A percentile compares a stretch with the other conserved stretches of the same genome.
phyloP scores from a whole-genome alignment of 2,329 filamentous ascomycete genomes.

The Ceratocystis eucalypticola region DNA sequence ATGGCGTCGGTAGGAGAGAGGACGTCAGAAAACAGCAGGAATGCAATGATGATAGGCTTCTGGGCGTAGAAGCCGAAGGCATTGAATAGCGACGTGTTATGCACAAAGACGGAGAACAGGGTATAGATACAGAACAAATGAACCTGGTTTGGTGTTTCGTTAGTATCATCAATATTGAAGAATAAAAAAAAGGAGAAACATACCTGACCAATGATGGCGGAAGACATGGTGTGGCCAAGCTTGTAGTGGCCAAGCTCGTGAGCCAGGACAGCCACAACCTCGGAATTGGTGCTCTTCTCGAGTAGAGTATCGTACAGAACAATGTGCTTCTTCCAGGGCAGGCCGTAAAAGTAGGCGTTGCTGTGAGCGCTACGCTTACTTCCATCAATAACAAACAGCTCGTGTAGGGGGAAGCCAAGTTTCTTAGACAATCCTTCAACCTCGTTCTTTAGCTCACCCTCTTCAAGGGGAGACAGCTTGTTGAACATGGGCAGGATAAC shows the following conservation, averaged over 20 bases:
- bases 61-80: conserved; percentile 78
- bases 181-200: conserved; percentile 74
- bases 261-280: conserved; percentile 87
- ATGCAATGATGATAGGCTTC: conserved; percentile 88
- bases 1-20: conserved; percentile 87
- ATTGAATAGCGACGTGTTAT: conserved; percentile 80
- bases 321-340: conserved; percentile 99
- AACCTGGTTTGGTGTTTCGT: conserved; percentile 38
- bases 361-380: conserved; percentile 78
- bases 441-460: conserved; percentile 72
- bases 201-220: conserved; percentile 36
- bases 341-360: conserved; percentile 90
- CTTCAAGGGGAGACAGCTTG: conserved; percentile 84
- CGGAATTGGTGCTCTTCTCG: conserved; percentile 81
- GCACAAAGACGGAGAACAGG: conserved; percentile 93
- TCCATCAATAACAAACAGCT: conserved; percentile 88
- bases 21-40: conserved; percentile 95
- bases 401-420: conserved; percentile 81
- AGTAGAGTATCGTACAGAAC: conserved; percentile 97
- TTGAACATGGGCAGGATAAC: conserved; percentile 93
- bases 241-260: conserved; percentile 98
- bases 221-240: conserved; percentile 65
- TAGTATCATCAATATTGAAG: conserved; percentile 19
- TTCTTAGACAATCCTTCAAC: conserved; percentile 73
- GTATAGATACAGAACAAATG: conserved; percentile 96